Percentiles rank a stretch among this genome's conserved stretches.
Conservation (phyloP, 495 filamentous ascomycete genomes). For the Darksidea phi region DNA sequence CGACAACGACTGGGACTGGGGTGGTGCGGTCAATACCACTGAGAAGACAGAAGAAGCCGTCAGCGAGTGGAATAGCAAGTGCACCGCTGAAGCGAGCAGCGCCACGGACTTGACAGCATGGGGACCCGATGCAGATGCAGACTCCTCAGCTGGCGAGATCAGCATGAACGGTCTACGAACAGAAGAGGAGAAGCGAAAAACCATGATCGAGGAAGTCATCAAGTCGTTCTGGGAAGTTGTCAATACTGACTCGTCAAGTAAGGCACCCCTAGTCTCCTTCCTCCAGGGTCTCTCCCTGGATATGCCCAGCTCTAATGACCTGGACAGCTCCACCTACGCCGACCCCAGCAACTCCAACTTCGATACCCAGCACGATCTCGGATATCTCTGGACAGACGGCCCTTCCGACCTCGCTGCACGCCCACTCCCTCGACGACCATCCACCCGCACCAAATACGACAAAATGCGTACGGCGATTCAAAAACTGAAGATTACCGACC, state of each 20-base stretch:
- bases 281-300: neutral
- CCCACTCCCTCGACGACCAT: neutral
- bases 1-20: too few relatives aligned
- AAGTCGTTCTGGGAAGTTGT: slow-evolving; percentile 12
- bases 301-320: too few relatives aligned
- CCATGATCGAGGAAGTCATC: neutral
- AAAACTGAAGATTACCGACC: neutral
- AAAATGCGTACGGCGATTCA: neutral
- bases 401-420: neutral
- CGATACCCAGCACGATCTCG: too few relatives aligned
- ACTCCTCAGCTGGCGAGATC: neutral
- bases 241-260: neutral
- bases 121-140: neutral
- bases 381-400: neutral
- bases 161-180: neutral
- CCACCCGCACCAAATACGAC: neutral
- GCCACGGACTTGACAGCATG: neutral
- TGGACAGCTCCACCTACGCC: too few relatives aligned
- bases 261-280: neutral
- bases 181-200: neutral
- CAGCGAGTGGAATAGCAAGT: neutral
- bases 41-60: neutral
- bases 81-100: neutral
- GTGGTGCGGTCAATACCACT: neutral
- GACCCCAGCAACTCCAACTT: too few relatives aligned